These are phyloP conservation scores for Sporothrix schenckii DNA, from an alignment of 2,329 filamentous ascomycete genomes.

Conservation along the genomic window DNA sequence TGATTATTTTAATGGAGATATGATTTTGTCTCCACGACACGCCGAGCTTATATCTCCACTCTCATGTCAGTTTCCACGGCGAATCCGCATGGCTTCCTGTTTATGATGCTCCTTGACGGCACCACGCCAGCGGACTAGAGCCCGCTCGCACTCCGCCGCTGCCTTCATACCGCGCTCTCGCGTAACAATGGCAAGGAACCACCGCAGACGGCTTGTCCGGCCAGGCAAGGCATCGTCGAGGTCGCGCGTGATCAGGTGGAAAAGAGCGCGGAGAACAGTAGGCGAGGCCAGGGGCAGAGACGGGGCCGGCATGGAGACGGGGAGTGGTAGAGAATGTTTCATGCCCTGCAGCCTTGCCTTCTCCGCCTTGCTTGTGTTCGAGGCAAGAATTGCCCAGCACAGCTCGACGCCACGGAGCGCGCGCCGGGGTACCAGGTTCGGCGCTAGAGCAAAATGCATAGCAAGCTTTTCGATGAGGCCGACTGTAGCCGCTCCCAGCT, in stretches of 20 bases:
- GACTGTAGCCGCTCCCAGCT: conserved; percentile 30
- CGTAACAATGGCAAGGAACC: conserved; percentile 44
- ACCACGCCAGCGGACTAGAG: conserved; percentile 38
- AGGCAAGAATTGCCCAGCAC: conserved; percentile 42
- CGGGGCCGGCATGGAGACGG: neutral
- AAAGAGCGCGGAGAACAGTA: conserved; percentile 41
- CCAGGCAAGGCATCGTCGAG: conserved; percentile 43
- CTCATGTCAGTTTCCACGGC: no score
- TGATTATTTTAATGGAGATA: neutral
- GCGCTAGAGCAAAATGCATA: conserved; percentile 34
- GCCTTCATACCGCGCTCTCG: conserved; percentile 38
- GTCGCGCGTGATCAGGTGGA: conserved; percentile 45
- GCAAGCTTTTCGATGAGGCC: conserved; percentile 37
- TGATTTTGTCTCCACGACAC: neutral
- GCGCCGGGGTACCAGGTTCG: conserved; percentile 36
- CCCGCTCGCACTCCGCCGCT: conserved; percentile 36
- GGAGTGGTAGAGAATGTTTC: neutral
- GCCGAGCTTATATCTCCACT: neutral
- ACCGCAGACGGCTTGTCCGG: conserved; percentile 44
- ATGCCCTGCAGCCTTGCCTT: neutral
- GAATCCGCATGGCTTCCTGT: neutral
- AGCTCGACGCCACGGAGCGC: conserved; percentile 42
- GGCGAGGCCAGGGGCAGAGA: conserved; percentile 30
- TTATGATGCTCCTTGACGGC: conserved; percentile 28
- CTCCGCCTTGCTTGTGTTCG: conserved; percentile 32